A percentile compares a stretch with the other conserved stretches of the same genome.
These are phyloP conservation scores for Fusarium liriodendri DNA, from an alignment of 2,329 filamentous ascomycete species.

Conservation along the genomic window DNA sequence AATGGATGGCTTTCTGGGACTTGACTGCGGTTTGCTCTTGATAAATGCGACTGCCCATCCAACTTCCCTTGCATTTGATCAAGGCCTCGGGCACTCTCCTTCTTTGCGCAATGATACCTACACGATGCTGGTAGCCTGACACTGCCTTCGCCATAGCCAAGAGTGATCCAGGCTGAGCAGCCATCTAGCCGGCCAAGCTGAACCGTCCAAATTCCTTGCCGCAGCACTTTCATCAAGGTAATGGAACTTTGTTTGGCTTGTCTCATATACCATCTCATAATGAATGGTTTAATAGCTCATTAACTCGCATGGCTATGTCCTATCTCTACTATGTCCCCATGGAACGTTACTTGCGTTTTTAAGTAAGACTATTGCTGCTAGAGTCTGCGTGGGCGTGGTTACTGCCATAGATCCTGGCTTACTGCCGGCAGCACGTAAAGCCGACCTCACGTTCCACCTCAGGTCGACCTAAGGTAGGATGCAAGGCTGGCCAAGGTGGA, in stretches of 20 bases:
- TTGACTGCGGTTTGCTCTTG: neutral
- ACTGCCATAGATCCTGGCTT: too few species aligned
- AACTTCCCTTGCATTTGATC: neutral
- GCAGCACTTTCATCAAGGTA: neutral
- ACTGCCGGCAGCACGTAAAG: too few species aligned
- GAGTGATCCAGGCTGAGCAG: neutral
- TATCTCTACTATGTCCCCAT: too few species aligned
- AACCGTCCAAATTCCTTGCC: neutral
- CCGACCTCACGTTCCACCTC: too few species aligned
- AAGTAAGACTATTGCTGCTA: too few species aligned
- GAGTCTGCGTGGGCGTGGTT: too few species aligned
- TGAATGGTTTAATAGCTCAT: neutral
- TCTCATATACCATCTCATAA: neutral
- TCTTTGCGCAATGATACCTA: neutral
- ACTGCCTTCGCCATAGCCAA: neutral
- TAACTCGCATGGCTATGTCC: too few species aligned
- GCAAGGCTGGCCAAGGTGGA: too few species aligned
- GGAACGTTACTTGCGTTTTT: too few species aligned
- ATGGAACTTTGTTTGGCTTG: neutral
- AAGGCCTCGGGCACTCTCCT: neutral
- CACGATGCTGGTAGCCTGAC: neutral
- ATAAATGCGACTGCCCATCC: neutral
- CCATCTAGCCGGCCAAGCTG: neutral
- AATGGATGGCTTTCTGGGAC: neutral
- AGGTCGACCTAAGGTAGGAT: too few species aligned